Conservation (phyloP, 768 basidiomycete genomes). For the Tephrocybe sp. region DNA sequence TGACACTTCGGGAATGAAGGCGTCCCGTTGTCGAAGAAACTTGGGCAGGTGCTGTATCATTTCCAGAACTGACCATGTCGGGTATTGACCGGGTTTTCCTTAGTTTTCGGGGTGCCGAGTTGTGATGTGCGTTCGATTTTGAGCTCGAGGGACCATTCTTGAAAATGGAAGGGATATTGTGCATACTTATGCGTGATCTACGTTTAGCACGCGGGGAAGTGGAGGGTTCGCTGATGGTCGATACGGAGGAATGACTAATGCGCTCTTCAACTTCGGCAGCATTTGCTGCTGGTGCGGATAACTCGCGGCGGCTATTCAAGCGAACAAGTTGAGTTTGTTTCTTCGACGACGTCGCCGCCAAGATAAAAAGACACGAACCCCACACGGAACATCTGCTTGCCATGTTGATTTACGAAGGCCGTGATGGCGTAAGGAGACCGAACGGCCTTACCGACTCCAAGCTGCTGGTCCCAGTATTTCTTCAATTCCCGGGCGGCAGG, state of each 20-base stretch:
- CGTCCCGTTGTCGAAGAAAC: conserved; percentile 43
- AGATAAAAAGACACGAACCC: conserved; percentile 50
- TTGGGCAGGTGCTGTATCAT: conserved; percentile 25
- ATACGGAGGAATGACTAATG: conserved; percentile 31
- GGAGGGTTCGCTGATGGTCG: conserved; percentile 32
- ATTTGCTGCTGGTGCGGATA: conserved; percentile 58
- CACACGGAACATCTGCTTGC: conserved; percentile 74
- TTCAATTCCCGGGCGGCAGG: conserved; percentile 78
- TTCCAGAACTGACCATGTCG: conserved; percentile 41
- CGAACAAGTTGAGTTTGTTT: conserved; percentile 4
- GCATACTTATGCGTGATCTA: conserved; percentile 70
- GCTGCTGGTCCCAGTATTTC: conserved; percentile 66
- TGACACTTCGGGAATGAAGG: conserved; percentile 79
- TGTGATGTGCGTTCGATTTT: conserved; percentile 28
- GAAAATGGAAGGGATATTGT: conserved; percentile 53
- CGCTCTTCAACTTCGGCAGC: conserved; percentile 52
- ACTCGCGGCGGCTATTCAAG: conserved; percentile 52
- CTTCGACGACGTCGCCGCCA: not conserved
- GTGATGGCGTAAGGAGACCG: conserved; percentile 83
- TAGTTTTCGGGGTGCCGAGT: conserved; percentile 50
- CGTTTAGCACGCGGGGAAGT: conserved; percentile 48
- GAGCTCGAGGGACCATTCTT: conserved; percentile 34
- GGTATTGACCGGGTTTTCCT: conserved; percentile 78
- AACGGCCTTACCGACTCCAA: conserved; percentile 64
- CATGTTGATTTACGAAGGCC: conserved; percentile 80